Conservation (phyloP, 371 early-diverging fungal species). For the Lichtheimia ornata region DNA sequence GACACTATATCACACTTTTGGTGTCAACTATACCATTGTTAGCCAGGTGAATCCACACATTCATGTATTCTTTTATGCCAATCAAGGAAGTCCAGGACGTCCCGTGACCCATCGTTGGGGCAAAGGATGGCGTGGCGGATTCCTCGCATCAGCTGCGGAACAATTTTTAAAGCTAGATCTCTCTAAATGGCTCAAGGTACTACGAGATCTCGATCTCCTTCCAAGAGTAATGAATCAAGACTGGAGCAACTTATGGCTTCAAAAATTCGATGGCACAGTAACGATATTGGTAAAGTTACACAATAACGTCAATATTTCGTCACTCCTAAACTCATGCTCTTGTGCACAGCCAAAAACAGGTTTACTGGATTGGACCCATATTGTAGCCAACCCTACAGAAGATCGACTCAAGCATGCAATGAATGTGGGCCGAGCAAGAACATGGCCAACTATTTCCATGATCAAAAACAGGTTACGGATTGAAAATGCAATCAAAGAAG, state of each 20-base stretch:
- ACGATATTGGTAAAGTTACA: constrained; percentile 69
- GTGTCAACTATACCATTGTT: constrained; percentile 89
- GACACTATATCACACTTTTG: constrained; percentile 75
- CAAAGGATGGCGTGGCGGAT: constrained; percentile 83
- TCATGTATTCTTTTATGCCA: constrained; percentile 79
- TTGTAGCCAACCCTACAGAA: constrained; percentile 73
- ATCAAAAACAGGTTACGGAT: constrained; percentile 77
- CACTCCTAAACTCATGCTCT: background rate
- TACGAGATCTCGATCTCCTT: constrained; percentile 77
- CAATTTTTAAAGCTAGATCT: constrained; percentile 84
- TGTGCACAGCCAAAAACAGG: constrained; percentile 57
- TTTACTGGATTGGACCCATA: constrained; percentile 65
- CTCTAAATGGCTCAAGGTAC: constrained; percentile 82
- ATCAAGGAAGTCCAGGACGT: constrained; percentile 73
- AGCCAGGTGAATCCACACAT: constrained; percentile 93
- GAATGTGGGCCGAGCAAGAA: constrained; percentile 59
- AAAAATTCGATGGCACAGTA: constrained; percentile 86
- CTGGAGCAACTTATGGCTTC: constrained; percentile 83
- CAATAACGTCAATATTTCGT: too few relatives aligned
- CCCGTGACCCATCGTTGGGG: constrained; percentile 66
- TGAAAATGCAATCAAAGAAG: constrained; percentile 65
- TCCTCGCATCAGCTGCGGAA: constrained; percentile 76
- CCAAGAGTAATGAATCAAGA: constrained; percentile 78
- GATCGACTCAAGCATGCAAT: constrained; percentile 62
- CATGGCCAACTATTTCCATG: constrained; percentile 85